Evolutionary conservation across 192 early-diverging fungal genomes (phyloP), one percentile per base, ranked within the genome.

Genomic region (Oehlia diaphana): DNA sequence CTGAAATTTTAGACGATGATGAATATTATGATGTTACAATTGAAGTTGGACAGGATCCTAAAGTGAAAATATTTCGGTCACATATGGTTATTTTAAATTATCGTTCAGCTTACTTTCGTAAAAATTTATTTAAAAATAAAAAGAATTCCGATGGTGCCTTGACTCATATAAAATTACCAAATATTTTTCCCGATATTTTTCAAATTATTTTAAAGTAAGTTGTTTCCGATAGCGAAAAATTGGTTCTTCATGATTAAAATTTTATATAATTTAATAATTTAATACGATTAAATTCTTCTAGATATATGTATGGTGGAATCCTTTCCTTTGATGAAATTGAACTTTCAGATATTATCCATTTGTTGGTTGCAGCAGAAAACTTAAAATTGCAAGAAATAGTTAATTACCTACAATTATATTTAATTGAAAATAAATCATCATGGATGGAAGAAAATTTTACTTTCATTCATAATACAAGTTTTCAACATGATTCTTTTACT

Each of bases 11-110:
- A 63, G n/a, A 71, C 44, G 35, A 71, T 71, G 35, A 19, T 16
- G 69, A 71, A 21, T 26, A 71, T 14, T 71, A 71, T 39, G 35
- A 71, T 71, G 16, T 71, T 37, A 44, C 19, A n/a, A 71, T 71
- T 44, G 42, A 37, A 39, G 69, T 71, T 47, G 69, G 69, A 35
- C 10, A 71, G 47, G 37, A 21, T 44, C 69, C 69, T n/a, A 39
- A 44, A 35, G 35, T 10, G 16, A 26, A 71, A 39, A 44, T 44
- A 71, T 71, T 71, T 39, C 26, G 35, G 16, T 31, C 69, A 44
- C 69, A 71, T 23, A 35, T n/a, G 21, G 9, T 37, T 44, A 44
- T 71, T 9, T 23, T 71, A 37, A 44, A 44, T 44, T 37, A 21
- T 71, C 69, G 69, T 2, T 71, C 31, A 1, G 21, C 69, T 16